phyloP scores from a whole-genome alignment of 2,329 filamentous ascomycete genomes.

The Claviceps capensis region DNA sequence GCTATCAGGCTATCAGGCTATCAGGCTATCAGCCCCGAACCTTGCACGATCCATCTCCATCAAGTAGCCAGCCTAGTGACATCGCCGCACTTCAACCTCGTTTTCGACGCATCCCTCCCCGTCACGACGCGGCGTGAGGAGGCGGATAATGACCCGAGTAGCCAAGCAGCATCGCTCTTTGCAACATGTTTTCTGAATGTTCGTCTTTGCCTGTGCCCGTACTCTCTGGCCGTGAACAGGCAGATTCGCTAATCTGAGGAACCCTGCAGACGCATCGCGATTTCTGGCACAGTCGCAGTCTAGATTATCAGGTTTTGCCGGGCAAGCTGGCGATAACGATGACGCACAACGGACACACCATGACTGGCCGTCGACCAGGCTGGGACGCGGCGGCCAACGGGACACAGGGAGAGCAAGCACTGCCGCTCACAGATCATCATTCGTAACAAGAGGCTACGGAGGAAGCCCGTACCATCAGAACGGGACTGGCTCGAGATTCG shows the following conservation, averaged over 20 bases:
- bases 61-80: not conserved
- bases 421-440: constrained; percentile 27
- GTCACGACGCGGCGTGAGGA: constrained; percentile 14
- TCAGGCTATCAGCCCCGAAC: not conserved
- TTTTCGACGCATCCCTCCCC: not conserved
- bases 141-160: constrained; percentile 19
- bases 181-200: constrained; percentile 65
- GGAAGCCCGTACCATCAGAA: constrained; percentile 79
- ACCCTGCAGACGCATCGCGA: constrained; percentile 68
- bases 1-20: not conserved
- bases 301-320: constrained; percentile 56
- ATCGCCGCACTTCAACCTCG: not conserved
- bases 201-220: constrained; percentile 24
- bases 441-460: constrained; percentile 30
- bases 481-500: constrained; percentile 56
- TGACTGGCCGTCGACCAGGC: constrained; percentile 22
- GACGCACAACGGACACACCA: constrained; percentile 13
- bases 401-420: constrained; percentile 17
- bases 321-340: constrained; percentile 38
- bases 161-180: not conserved
- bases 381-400: constrained; percentile 18
- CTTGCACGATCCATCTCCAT: not conserved
- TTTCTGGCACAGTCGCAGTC: constrained; percentile 97
- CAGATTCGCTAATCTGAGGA: not conserved
- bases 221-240: not conserved